A percentile compares a stretch with the other conserved stretches of the same genome.
Evolutionary conservation across 2,329 filamentous ascomycete genomes (phyloP).

Genomic region (Hypoxylon sp.): DNA sequence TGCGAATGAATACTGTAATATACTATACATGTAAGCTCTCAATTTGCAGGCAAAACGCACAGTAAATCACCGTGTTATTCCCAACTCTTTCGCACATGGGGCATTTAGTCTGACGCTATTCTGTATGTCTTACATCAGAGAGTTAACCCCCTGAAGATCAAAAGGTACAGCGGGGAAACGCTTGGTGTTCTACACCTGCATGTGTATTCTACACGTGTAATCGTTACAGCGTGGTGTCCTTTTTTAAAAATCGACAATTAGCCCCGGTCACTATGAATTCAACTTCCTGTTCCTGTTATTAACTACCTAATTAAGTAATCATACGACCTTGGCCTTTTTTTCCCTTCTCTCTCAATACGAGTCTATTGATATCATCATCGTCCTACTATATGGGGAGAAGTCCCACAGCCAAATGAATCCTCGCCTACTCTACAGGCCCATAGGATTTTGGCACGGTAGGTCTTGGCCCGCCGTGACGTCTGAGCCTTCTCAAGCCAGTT

Average conservation of each 20-base stretch:
- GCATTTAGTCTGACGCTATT: too few relatives aligned
- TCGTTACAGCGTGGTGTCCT: constrained; percentile 3
- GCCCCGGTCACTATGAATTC: not conserved
- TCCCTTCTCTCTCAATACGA: constrained; percentile 6
- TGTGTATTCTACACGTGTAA: not conserved
- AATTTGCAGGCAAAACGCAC: too few relatives aligned
- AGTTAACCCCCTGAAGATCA: constrained; percentile 15
- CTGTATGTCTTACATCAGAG: constrained; percentile 20
- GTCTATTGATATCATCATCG: constrained; percentile 10
- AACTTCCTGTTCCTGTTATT: constrained; percentile 20
- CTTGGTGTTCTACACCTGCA: too few relatives aligned
- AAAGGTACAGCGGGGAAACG: not conserved
- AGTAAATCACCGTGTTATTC: too few relatives aligned
- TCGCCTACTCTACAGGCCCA: not conserved
- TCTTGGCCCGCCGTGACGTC: not conserved
- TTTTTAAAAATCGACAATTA: constrained; percentile 11
- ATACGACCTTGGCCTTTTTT: constrained; percentile 5
- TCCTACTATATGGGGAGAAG: constrained; percentile 17
- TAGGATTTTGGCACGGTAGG: constrained; percentile 20
- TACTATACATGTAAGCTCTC: too few relatives aligned
- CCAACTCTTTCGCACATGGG: too few relatives aligned
- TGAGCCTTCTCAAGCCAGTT: constrained; percentile 3
- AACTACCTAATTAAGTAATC: not conserved
- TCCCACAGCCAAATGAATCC: constrained; percentile 23
- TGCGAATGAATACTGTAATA: too few relatives aligned